These are phyloP conservation scores for Ceriops tagal DNA, from an alignment of 345 rosid species.

Conservation along the genomic window DNA sequence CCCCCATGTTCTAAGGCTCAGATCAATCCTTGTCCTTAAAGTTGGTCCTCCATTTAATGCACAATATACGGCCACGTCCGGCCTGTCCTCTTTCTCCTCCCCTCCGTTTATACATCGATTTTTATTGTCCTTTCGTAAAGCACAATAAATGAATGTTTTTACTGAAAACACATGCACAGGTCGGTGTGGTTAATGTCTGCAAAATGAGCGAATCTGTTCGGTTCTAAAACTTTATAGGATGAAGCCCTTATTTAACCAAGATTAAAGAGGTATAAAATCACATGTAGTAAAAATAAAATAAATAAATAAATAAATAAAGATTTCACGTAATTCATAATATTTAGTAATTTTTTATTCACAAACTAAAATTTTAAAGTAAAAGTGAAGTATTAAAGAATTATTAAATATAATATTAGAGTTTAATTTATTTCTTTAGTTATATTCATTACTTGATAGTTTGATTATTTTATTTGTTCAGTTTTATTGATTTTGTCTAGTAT, in stretches of 20 bases:
- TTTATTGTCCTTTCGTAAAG: background rate
- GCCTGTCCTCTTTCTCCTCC: background rate
- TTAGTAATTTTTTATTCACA: too few relatives aligned
- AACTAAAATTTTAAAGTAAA: too few relatives aligned
- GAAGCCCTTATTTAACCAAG: too few relatives aligned
- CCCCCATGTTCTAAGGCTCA: slow-evolving; percentile 20
- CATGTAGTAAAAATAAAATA: too few relatives aligned
- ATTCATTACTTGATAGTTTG: accelerated
- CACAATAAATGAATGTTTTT: background rate
- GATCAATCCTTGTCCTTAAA: slow-evolving; percentile 5
- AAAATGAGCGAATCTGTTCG: background rate
- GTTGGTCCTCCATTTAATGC: background rate
- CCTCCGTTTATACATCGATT: background rate
- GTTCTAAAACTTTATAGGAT: background rate
- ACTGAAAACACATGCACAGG: background rate
- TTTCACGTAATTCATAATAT: too few relatives aligned
- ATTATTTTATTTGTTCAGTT: too few relatives aligned
- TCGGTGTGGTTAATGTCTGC: background rate
- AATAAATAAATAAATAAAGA: too few relatives aligned
- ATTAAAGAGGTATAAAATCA: too few relatives aligned
- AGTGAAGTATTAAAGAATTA: too few relatives aligned
- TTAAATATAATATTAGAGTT: accelerated
- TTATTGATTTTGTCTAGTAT: too few relatives aligned
- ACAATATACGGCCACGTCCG: slow-evolving; percentile 14
- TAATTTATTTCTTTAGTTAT: too few relatives aligned